Evolutionary conservation across 495 filamentous ascomycete genomes (phyloP), one percentile per base, ranked within the genome.

Genomic region (Saxophila tyrrhenica): DNA sequence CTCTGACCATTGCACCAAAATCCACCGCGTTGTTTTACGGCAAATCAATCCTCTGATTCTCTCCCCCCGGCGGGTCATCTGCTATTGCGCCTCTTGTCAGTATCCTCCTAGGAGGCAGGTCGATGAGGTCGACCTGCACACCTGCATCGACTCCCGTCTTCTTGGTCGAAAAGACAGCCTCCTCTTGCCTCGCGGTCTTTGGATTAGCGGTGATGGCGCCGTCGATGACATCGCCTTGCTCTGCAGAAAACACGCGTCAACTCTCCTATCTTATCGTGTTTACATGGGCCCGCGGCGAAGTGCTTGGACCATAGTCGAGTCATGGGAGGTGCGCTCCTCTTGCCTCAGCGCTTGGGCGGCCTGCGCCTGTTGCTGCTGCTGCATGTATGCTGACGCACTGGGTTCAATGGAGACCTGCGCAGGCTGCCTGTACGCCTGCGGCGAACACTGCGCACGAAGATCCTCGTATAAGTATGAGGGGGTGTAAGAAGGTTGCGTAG

Each of bases 381-480:
- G 5, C 7, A 35, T 35, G n/a, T n/a, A n/a, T 13, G 29, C 29
- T 13, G 29, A 35, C 5, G 29, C 29, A 35, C 13, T 35, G 29
- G 29, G 7, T 35, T 35, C 29, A 13, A 7, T 5, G 13, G 13
- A 7, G 7, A 35, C n/a, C 20, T 7, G 41, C 41, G 17, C 41
- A 39, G n/a, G 35, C 35, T 39, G n/a, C n/a, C n/a, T n/a, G 29
- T 7, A 35, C 13, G 29, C 17, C 43, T 65, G 65, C 32, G 68
- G 68, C 21, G 67, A 69, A n/a, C 63, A 66, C 17, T 63, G 66
- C 20, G 65, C 52, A 46, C 62, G 68, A 19, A 55, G 59, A 13
- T 56, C 39, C 42, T 66, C 67, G 48, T 57, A 44, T 21, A n/a
- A n/a, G n/a, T 44, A 44, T 44, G 41, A 44, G 41, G 41, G 41